Percentiles rank a stretch among this genome's conserved stretches.
Conservation (phyloP, 2,329 filamentous ascomycete species). For the Cladosporium sp. region DNA sequence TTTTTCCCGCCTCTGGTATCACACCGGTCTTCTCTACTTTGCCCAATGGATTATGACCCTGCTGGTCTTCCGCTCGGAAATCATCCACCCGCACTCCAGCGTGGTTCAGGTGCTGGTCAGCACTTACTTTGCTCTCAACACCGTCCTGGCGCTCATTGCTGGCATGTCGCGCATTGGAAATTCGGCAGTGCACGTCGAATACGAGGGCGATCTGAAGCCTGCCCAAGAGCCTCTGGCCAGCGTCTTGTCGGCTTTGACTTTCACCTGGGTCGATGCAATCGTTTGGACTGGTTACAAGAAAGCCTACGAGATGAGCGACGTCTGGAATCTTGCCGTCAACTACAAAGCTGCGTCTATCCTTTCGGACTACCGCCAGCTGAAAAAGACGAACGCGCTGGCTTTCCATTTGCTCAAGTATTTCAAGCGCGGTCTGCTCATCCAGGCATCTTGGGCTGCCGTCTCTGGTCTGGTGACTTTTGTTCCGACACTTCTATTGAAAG, state of each 20-base stretch:
- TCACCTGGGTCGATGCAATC: constrained; percentile 84
- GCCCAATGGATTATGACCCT: constrained; percentile 74
- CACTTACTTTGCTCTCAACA: constrained; percentile 68
- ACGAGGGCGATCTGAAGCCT: constrained; percentile 82
- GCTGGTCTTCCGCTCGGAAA: constrained; percentile 74
- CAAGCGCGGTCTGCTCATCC: constrained; percentile 66
- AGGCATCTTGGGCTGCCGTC: constrained; percentile 74
- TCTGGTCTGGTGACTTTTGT: constrained; percentile 83
- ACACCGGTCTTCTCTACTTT: constrained; percentile 80
- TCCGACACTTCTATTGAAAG: constrained; percentile 83
- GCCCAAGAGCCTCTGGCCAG: constrained; percentile 84
- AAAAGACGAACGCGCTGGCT: constrained; percentile 73
- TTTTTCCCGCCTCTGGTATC: constrained; percentile 79
- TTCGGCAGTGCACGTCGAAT: constrained; percentile 79
- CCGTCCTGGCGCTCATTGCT: constrained; percentile 69
- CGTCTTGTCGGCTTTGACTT: constrained; percentile 79
- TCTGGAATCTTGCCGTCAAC: constrained; percentile 85
- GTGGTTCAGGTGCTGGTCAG: constrained; percentile 62
- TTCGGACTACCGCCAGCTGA: constrained; percentile 75
- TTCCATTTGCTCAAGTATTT: constrained; percentile 84
- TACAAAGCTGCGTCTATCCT: constrained; percentile 83
- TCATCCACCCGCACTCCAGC: constrained; percentile 69
- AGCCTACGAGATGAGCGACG: constrained; percentile 73
- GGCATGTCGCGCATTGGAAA: constrained; percentile 86
- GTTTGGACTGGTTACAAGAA: constrained; percentile 85